Conservation (phyloP, 257 asterid species). For the Solanum bukasovii region DNA sequence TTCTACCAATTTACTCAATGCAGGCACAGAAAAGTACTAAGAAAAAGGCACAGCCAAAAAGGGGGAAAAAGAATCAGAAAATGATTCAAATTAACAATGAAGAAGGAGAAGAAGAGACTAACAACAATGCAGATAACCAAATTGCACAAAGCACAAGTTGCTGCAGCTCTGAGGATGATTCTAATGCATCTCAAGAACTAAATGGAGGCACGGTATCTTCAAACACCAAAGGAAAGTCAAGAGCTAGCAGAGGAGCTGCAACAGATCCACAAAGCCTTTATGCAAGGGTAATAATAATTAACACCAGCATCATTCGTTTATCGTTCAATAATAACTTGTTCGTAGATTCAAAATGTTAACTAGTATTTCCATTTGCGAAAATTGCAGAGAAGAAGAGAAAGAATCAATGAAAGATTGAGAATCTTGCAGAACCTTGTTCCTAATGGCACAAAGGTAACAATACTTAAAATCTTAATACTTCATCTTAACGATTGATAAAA, state of each 20-base stretch:
- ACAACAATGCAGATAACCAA: background rate
- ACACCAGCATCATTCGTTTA: background rate
- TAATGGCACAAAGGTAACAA: slow-evolving; percentile 69
- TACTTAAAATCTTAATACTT: background rate
- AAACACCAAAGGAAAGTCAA: slow-evolving; percentile 39
- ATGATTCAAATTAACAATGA: slow-evolving; percentile 19
- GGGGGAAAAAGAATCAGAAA: slow-evolving; percentile 40
- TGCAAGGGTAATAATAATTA: slow-evolving; percentile 57
- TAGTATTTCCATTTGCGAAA: background rate
- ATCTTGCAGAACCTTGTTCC: slow-evolving; percentile 86
- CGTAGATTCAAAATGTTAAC: background rate
- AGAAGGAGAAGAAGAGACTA: slow-evolving; percentile 25
- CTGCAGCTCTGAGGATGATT: slow-evolving; percentile 44
- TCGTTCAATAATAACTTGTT: background rate
- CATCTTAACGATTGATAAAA: background rate
- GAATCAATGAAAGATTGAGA: slow-evolving; percentile 73
- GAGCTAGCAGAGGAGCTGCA: slow-evolving; percentile 57
- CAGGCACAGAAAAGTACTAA: slow-evolving; percentile 28
- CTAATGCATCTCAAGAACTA: slow-evolving; percentile 33
- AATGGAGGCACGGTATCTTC: slow-evolving; percentile 20
- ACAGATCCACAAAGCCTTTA: slow-evolving; percentile 90
- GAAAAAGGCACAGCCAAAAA: slow-evolving; percentile 17
- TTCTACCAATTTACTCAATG: background rate
- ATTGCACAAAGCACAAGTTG: slow-evolving; percentile 32
- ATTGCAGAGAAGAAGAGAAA: slow-evolving; percentile 77